These are phyloP conservation scores for Backusella circina DNA, from an alignment of 192 early-diverging fungal genomes.

Conservation along the genomic window DNA sequence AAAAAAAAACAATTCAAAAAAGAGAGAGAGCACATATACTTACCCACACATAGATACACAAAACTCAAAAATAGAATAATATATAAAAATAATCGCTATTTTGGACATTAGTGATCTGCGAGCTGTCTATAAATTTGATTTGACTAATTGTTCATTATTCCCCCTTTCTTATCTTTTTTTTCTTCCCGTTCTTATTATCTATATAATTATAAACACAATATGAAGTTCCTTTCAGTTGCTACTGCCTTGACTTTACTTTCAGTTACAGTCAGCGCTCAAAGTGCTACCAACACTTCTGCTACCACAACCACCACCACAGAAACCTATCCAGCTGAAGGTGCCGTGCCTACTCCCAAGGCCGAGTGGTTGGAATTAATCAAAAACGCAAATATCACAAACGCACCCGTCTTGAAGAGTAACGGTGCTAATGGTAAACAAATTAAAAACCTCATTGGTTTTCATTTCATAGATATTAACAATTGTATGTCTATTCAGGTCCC, in stretches of 20 bases:
- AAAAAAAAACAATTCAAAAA: too few relatives aligned
- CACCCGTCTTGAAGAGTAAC: slow-evolving; percentile 37
- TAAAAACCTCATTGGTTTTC: neutral
- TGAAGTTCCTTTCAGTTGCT: neutral
- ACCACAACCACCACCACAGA: slow-evolving; percentile 23
- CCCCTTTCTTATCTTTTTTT: neutral
- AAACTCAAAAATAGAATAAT: too few relatives aligned
- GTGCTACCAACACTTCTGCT: neutral
- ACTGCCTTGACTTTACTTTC: neutral
- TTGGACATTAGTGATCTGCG: slow-evolving; percentile 1
- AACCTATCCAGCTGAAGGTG: slow-evolving; percentile 27
- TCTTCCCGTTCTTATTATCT: neutral
- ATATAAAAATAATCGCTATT: too few relatives aligned
- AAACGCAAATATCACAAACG: slow-evolving; percentile 36
- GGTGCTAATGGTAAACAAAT: slow-evolving; percentile 8
- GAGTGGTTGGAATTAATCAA: slow-evolving; percentile 41
- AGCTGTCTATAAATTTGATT: neutral
- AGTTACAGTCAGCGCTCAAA: neutral
- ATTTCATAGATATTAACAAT: neutral
- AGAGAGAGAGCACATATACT: too few relatives aligned
- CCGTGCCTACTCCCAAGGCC: slow-evolving; percentile 29
- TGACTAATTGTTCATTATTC: neutral
- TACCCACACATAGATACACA: too few relatives aligned
- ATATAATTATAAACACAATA: neutral
- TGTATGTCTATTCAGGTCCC: slow-evolving; percentile 14